Conservation (phyloP, 164 flowering plant species). For the Liriodendron chinense region DNA sequence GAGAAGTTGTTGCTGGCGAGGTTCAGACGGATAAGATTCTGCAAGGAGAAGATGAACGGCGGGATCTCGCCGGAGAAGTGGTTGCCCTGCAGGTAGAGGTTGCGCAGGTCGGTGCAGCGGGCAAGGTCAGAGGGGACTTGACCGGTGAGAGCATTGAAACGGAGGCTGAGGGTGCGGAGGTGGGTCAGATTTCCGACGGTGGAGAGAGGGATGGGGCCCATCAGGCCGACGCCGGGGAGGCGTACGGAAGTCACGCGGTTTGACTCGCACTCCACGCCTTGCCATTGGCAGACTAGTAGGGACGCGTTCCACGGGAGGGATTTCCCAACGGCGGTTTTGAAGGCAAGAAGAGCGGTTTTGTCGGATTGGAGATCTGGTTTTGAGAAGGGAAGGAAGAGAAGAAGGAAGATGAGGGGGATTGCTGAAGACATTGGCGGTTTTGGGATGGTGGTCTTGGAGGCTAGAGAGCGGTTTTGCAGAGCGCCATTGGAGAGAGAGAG, state of each 20-base stretch:
- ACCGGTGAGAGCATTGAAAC: conserved; percentile 64
- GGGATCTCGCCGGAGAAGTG: conserved; percentile 67
- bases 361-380: conserved; percentile 53
- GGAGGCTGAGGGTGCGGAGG: conserved; percentile 61
- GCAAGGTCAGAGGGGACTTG: conserved; percentile 64
- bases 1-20: conserved; percentile 62
- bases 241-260: conserved; percentile 49
- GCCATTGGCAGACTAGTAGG: conserved; percentile 50
- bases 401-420: conserved; percentile 14
- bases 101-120: conserved; percentile 41
- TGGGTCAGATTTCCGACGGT: conserved; percentile 54
- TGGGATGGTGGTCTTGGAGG: conserved; percentile 1
- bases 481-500: neutral
- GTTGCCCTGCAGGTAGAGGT: conserved; percentile 70
- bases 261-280: conserved; percentile 52
- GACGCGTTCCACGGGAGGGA: conserved; percentile 55
- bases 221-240: conserved; percentile 61
- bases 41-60: conserved; percentile 32
- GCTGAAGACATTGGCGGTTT: conserved; percentile 15
- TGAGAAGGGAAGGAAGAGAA: conserved; percentile 14
- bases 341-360: conserved; percentile 52
- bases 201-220: conserved; percentile 53
- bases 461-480: conserved; percentile 10
- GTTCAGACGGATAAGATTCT: conserved; percentile 56
- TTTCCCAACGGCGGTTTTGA: conserved; percentile 59